Base-by-base conservation (phyloP, 1,284 basidiomycete genomes). In the Fomitopsis pinicola region DNA sequence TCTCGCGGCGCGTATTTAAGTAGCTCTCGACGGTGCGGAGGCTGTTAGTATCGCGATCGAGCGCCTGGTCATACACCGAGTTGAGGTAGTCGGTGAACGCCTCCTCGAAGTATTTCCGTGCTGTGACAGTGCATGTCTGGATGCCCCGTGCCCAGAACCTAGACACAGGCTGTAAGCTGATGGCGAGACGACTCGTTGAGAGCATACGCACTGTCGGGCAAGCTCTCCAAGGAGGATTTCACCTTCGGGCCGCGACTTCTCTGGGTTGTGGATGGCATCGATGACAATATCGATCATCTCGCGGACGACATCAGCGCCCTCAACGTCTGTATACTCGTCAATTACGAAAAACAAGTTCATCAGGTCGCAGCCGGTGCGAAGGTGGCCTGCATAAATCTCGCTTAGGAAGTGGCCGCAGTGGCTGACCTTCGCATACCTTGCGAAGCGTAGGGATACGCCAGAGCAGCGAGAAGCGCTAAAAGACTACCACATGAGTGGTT, bases 241-340 rank as follows among this genome's bases (percentile, higher is more conserved):
- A 15, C 66, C 69, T 30, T 63, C 33, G 0, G 72, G 71, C 2
- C 71, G 75, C 14, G 70, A 67, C 3, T 59, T 66, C 45, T 68
- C 57, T 1, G 76, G 74, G 61, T 77, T 64, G 3, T 64, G 48
- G 15, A 80, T 52, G 0, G 75, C 77, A 54, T 78, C 73, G 64
- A 76, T 74, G 26, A 78, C 59, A 15, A 69, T 66, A 17, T 75
- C 67, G 9, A 68, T 73, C 54, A 69, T 60, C 28, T 60, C 22
- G 17, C 64, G 66, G 10, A 38, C n/a, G n/a, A n/a, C n/a, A n/a
- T n/a, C n/a, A n/a, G n/a, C n/a, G n/a, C n/a, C n/a, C n/a, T n/a
- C n/a, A n/a, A n/a, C n/a, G n/a, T n/a, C n/a, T n/a, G n/a, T n/a
- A n/a, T n/a, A n/a, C n/a, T n/a, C n/a, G n/a, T n/a, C n/a, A n/a